phyloP scores from a whole-genome alignment of 2,329 filamentous ascomycete genomes.

The Aschersonia sp. region DNA sequence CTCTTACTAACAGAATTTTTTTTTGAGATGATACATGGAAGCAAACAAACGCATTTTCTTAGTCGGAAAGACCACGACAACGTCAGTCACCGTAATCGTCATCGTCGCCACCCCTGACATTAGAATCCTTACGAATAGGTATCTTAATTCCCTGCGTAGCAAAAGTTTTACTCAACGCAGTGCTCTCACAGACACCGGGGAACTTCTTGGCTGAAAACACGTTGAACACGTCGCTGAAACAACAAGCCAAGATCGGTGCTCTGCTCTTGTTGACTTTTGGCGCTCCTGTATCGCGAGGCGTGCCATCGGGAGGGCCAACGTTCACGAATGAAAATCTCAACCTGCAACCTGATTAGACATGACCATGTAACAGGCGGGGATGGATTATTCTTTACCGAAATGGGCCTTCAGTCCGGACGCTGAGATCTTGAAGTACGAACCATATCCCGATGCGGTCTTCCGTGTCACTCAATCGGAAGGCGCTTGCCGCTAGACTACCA shows the following conservation, averaged over 20 bases:
- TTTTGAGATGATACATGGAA: no score
- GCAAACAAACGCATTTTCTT: neutral
- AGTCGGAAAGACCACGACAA: slow-evolving; percentile 1
- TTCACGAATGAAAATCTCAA: slow-evolving; percentile 68
- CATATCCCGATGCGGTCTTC: slow-evolving; percentile 77
- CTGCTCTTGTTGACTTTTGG: slow-evolving; percentile 53
- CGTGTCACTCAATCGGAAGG: slow-evolving; percentile 67
- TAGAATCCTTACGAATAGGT: slow-evolving; percentile 79
- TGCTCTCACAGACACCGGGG: slow-evolving; percentile 91
- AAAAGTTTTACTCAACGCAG: slow-evolving; percentile 79
- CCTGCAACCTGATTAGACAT: slow-evolving; percentile 17
- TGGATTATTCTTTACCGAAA: slow-evolving; percentile 50
- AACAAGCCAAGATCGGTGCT: slow-evolving; percentile 69
- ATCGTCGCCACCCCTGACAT: slow-evolving; percentile 34
- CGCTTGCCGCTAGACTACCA: slow-evolving; percentile 78
- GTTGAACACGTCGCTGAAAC: slow-evolving; percentile 79
- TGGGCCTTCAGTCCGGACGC: slow-evolving; percentile 78
- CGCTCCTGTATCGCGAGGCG: slow-evolving; percentile 22
- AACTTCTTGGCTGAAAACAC: slow-evolving; percentile 98
- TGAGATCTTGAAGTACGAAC: slow-evolving; percentile 93
- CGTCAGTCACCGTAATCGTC: slow-evolving; percentile 26
- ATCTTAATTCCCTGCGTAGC: slow-evolving; percentile 93
- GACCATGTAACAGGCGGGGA: neutral
- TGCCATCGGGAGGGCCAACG: slow-evolving; percentile 42
- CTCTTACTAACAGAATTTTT: no score